Evolutionary conservation across 352 stramenopile genomes (phyloP), one percentile per base, ranked within the genome.

Genomic region (Phytopythium montanum): DNA sequence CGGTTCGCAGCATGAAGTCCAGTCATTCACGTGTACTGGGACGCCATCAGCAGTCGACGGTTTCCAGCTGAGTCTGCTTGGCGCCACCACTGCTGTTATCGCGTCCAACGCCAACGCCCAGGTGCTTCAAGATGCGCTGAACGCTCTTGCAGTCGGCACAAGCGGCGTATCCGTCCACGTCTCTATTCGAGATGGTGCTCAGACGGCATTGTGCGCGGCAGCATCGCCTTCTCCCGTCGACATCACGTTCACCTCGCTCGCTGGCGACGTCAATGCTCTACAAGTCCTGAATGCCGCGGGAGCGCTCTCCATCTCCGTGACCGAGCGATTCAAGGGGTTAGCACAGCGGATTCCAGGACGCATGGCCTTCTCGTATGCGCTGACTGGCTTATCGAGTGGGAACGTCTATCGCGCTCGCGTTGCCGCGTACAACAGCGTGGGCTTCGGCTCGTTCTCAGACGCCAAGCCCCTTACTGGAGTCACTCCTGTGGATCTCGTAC

Each of bases 361-460:
- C 6, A 88, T 97, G 52, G 78, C 78, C 13, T 96, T 96, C 59
- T 90, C 86, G 28, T 84, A 92, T 45, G 72, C 97, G 25, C 79
- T 98, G 36, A 75, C 65, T 6, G 87, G 87, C 1, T 76, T 99
- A 8, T 61, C 76, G 3, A 54, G 82, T 21, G 73, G 83, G 5
- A 79, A 87, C n/a, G 65, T 64, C 5, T 98, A 99, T 62, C 92
- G 81, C 34, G 87, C 87, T 3, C 90, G 95, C 23, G 82, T 99
- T 10, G 89, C 92, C 10, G 94, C 96, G 19, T 98, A 98, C 79
- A 99, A 98, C 69, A 92, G 79, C 28, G 68, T 97, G 16, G 96
- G 97, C 18, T 99, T 96, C 59, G 93, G 95, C 0, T 45, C 73
- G 0, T 95, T 94, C 54, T 68, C 66, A 3, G 72, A 76, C 33